phyloP scores from a whole-genome alignment of 257 asterid genomes.

The Parsonsia alboflavescens region DNA sequence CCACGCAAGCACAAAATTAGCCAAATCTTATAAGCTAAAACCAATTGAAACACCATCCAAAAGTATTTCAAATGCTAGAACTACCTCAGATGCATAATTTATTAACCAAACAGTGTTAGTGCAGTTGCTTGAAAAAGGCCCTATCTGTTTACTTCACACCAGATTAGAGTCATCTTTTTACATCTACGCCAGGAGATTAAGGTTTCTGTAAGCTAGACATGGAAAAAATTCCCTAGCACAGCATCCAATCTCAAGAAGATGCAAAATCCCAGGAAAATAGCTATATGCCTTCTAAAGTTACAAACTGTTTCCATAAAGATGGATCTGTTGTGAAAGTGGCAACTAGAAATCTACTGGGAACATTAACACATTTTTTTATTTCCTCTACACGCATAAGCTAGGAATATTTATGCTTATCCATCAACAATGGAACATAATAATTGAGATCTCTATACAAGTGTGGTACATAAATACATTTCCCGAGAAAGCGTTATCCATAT shows the following conservation, averaged over 20 bases:
- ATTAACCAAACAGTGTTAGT: not conserved
- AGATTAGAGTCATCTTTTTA: not conserved
- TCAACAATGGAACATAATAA: not conserved
- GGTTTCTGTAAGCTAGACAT: not conserved
- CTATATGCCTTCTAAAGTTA: not conserved
- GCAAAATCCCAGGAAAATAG: not conserved
- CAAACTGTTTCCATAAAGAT: not conserved
- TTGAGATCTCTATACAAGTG: not conserved
- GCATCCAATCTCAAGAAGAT: not conserved
- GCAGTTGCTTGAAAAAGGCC: not conserved
- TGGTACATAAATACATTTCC: not conserved
- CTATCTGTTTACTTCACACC: not conserved
- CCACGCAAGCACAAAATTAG: slow-evolving; percentile 20
- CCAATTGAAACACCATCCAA: not conserved
- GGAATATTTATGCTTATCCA: not conserved
- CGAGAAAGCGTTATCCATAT: not conserved
- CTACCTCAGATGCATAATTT: not conserved
- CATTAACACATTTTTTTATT: not conserved
- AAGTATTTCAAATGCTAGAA: not conserved
- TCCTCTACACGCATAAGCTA: not conserved
- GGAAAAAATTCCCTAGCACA: not conserved
- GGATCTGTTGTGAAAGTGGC: not conserved
- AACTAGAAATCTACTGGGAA: not conserved
- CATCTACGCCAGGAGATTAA: not conserved
- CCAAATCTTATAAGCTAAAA: not conserved